Conservation (phyloP, 2,329 filamentous ascomycete species). For the Pestalotiopsis sp. region DNA sequence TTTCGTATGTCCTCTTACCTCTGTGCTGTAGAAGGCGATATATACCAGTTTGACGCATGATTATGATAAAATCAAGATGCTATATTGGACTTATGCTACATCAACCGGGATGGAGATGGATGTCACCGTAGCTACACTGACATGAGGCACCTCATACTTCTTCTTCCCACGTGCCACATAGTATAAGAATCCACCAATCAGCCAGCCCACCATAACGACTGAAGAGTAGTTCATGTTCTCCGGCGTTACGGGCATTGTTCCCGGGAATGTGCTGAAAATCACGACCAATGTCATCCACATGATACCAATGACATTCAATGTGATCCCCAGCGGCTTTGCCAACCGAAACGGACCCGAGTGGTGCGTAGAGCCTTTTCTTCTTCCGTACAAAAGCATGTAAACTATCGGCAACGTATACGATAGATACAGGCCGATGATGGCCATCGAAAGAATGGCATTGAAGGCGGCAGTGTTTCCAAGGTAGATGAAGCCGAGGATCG, state of each 20-base stretch:
- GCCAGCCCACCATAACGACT: conserved; percentile 44
- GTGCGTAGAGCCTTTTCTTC: not conserved
- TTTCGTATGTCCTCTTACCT: too few species aligned
- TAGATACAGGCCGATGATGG: conserved; percentile 44
- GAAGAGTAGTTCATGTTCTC: conserved; percentile 50
- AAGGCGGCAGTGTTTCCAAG: conserved; percentile 44
- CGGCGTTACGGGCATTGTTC: conserved; percentile 38
- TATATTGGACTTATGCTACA: not conserved
- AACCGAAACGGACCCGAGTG: not conserved
- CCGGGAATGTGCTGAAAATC: conserved; percentile 48
- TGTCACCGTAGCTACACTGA: not conserved
- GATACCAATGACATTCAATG: conserved; percentile 44
- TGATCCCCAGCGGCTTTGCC: conserved; percentile 26
- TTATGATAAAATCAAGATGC: not conserved
- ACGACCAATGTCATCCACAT: conserved; percentile 46
- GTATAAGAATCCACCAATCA: conserved; percentile 35
- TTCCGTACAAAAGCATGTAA: not conserved
- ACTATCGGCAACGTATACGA: conserved; percentile 41
- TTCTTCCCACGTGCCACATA: conserved; percentile 28
- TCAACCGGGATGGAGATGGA: not conserved
- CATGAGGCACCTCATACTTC: conserved; percentile 29
- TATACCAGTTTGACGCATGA: too few species aligned
- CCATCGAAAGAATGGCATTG: conserved; percentile 43
- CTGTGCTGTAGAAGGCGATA: too few species aligned
- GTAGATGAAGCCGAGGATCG: conserved; percentile 40